Evolutionary conservation across 2,329 filamentous ascomycete species (phyloP).

Genomic region (Neocatenulostroma microsporum): DNA sequence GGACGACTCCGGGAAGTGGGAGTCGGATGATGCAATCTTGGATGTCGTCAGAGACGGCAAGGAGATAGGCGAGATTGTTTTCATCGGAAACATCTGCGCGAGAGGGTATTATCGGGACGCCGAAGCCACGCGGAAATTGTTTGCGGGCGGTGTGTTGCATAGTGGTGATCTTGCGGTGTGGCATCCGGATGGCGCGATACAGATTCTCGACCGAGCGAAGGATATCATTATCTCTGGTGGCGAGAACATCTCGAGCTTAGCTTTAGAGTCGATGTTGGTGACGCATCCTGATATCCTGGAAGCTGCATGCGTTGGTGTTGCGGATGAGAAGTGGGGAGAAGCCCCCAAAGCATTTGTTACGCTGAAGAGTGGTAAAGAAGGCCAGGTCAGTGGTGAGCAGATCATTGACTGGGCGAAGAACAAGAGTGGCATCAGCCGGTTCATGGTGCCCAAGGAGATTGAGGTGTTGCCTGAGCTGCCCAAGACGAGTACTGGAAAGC

Average conservation of each 20-base stretch:
- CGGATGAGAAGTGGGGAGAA: conserved; percentile 90
- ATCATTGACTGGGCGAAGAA: conserved; percentile 82
- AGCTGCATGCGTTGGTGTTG: conserved; percentile 79
- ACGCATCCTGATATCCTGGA: conserved; percentile 86
- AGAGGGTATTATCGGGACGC: conserved; percentile 88
- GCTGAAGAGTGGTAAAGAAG: conserved; percentile 56
- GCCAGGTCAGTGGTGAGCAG: conserved; percentile 51
- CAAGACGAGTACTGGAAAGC: conserved; percentile 95
- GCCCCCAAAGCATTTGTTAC: conserved; percentile 92
- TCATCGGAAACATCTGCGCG: conserved; percentile 83
- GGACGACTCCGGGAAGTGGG: conserved; percentile 34
- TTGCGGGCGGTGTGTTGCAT: conserved; percentile 77
- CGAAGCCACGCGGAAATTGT: conserved; percentile 77
- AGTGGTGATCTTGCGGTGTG: conserved; percentile 89
- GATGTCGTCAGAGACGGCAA: conserved; percentile 63
- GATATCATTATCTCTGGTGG: conserved; percentile 98
- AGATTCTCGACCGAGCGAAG: conserved; percentile 90
- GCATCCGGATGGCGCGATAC: conserved; percentile 82
- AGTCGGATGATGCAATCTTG: conserved; percentile 49
- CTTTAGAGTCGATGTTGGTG: conserved; percentile 80
- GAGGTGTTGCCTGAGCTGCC: conserved; percentile 82
- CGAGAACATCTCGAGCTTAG: conserved; percentile 93
- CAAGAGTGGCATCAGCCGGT: conserved; percentile 72
- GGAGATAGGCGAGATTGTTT: conserved; percentile 78
- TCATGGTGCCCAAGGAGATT: conserved; percentile 71